Evolutionary conservation across 768 basidiomycete genomes (phyloP).

Genomic region (Russula abietina): DNA sequence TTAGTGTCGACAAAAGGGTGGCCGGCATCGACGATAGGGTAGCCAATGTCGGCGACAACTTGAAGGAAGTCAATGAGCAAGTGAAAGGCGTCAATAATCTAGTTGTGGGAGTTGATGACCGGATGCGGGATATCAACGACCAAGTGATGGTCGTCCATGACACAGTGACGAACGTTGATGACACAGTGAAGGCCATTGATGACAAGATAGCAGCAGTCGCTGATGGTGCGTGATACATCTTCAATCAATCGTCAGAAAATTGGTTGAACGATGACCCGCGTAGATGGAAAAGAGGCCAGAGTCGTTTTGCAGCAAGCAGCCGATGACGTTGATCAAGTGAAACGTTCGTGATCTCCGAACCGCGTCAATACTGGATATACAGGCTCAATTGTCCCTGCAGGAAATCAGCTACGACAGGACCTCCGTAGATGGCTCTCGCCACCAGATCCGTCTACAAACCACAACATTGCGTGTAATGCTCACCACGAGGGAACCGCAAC

Average conservation of each 20-base stretch:
- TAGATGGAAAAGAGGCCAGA: neutral
- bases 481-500: neutral
- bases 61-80: too few relatives aligned
- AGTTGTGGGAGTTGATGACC: too few relatives aligned
- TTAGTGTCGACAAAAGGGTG: neutral
- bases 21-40: neutral
- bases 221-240: neutral
- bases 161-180: neutral
- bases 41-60: neutral
- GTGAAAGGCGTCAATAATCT: too few relatives aligned
- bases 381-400: neutral
- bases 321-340: neutral
- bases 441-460: constrained; percentile 2
- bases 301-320: neutral
- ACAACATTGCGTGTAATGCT: neutral
- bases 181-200: neutral
- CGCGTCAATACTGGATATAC: neutral
- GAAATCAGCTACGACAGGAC: neutral
- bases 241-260: neutral
- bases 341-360: neutral
- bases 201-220: neutral
- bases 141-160: too few relatives aligned
- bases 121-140: too few relatives aligned
- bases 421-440: constrained; percentile 9
- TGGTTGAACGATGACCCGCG: neutral